Evolutionary conservation across 345 rosid genomes (phyloP).

Genomic region (Populus nigra): DNA sequence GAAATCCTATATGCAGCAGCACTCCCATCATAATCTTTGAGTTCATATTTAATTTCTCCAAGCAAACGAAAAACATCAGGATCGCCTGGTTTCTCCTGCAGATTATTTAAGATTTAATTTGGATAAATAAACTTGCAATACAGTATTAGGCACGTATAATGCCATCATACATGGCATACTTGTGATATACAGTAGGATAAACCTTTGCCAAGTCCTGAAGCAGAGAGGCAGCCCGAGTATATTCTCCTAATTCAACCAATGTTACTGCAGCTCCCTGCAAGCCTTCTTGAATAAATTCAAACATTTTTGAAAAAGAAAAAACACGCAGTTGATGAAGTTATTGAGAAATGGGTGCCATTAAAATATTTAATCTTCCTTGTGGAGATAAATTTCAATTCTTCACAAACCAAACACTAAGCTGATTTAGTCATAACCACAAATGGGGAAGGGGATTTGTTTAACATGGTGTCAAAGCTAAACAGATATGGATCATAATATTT

Average conservation of each 20-base stretch:
- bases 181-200: conserved; percentile 13
- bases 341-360: no score
- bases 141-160: not conserved
- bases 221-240: conserved; percentile 54
- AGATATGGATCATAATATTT: no score
- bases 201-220: conserved; percentile 86
- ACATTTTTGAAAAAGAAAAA: no score
- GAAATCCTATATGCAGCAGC: conserved; percentile 70
- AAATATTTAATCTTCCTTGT: no score
- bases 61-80: conserved; percentile 85
- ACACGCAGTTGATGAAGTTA: no score
- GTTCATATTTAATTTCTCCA: conserved; percentile 88
- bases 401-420: no score
- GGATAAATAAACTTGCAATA: conserved; percentile 22
- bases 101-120: conserved; percentile 24
- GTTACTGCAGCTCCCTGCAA: conserved; percentile 92
- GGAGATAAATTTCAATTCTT: no score
- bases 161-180: not conserved
- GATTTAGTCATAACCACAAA: no score
- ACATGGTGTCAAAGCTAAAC: no score
- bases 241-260: conserved; percentile 78
- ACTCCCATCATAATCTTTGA: conserved; percentile 88
- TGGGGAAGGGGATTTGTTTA: no score
- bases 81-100: conserved; percentile 72
- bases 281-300: conserved; percentile 28